phyloP scores from a whole-genome alignment of 2,329 filamentous ascomycete species.

The Cercospora citrullina region DNA sequence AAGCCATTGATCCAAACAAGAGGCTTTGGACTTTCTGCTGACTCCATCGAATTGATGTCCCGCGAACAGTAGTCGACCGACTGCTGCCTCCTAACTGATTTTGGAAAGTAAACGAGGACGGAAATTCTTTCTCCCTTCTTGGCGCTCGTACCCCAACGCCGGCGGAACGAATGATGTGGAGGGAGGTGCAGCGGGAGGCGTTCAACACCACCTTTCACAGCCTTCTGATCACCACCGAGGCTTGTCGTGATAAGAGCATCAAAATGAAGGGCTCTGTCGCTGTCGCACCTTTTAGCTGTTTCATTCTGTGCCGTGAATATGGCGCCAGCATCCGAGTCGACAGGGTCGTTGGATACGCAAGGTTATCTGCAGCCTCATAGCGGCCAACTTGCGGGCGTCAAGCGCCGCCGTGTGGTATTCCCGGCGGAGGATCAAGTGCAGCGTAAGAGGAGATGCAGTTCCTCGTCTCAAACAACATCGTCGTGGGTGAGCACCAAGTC shows the following conservation, averaged over 20 bases:
- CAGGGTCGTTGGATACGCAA: not conserved
- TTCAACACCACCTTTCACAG: not conserved
- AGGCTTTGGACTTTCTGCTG: not conserved
- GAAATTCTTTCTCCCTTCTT: not conserved
- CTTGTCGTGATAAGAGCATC: not conserved
- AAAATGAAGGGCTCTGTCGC: not conserved
- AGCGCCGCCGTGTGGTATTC: constrained; percentile 17
- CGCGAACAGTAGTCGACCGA: not conserved
- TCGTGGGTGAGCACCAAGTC: constrained; percentile 16
- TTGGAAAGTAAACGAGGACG: not conserved
- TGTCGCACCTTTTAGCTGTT: not conserved
- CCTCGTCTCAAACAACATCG: not conserved
- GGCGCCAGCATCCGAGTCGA: constrained; percentile 6
- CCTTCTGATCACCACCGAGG: not conserved
- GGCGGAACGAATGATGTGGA: not conserved
- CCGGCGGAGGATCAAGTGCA: constrained; percentile 10
- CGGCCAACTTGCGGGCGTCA: constrained; percentile 5
- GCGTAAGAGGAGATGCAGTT: constrained; percentile 1
- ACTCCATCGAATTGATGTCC: not conserved
- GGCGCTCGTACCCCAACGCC: not conserved
- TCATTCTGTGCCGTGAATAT: not conserved
- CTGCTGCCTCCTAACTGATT: not conserved
- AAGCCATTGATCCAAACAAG: constrained; percentile 15
- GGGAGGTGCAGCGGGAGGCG: constrained; percentile 1
- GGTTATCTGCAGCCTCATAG: constrained; percentile 13